phyloP scores from a whole-genome alignment of 257 asterid genomes.

The Asclepias syriaca region DNA sequence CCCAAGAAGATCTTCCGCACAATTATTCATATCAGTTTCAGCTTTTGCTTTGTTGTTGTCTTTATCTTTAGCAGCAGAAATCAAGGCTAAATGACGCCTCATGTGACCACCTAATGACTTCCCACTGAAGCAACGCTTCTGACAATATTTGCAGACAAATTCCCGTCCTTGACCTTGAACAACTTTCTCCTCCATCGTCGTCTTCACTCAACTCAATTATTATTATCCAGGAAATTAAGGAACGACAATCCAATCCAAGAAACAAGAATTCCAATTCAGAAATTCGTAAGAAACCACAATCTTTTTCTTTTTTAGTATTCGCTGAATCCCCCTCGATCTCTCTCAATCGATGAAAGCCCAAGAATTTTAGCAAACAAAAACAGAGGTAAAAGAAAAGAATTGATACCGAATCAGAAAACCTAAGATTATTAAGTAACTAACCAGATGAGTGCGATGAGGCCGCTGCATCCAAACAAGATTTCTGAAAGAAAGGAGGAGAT shows the following conservation, averaged over 20 bases:
- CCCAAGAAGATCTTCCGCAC: conserved; percentile 14
- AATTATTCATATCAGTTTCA: conserved; percentile 20
- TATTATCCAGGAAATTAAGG: neutral
- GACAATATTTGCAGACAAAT: conserved; percentile 64
- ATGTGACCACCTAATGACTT: conserved; percentile 93
- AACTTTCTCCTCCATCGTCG: conserved; percentile 31
- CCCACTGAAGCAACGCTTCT: conserved; percentile 59
- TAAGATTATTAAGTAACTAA: neutral
- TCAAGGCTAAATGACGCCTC: conserved; percentile 63
- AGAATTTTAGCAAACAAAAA: conserved; percentile 1
- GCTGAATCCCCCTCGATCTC: neutral
- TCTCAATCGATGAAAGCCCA: conserved; percentile 5
- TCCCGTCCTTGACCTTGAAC: conserved; percentile 38
- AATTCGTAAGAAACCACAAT: conserved; percentile 21
- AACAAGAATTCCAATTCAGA: conserved; percentile 26
- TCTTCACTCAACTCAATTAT: conserved; percentile 6
- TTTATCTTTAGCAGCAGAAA: conserved; percentile 55
- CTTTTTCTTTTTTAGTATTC: neutral
- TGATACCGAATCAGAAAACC: conserved; percentile 25
- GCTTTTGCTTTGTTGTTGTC: conserved; percentile 23
- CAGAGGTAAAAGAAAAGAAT: conserved; percentile 11
- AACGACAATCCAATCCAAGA: conserved; percentile 15
- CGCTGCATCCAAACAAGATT: neutral
- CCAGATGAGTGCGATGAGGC: neutral
- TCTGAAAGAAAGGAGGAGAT: conserved; percentile 20